Base-by-base conservation (phyloP, 1,284 basidiomycete species). In the Earliella scabrosa region DNA sequence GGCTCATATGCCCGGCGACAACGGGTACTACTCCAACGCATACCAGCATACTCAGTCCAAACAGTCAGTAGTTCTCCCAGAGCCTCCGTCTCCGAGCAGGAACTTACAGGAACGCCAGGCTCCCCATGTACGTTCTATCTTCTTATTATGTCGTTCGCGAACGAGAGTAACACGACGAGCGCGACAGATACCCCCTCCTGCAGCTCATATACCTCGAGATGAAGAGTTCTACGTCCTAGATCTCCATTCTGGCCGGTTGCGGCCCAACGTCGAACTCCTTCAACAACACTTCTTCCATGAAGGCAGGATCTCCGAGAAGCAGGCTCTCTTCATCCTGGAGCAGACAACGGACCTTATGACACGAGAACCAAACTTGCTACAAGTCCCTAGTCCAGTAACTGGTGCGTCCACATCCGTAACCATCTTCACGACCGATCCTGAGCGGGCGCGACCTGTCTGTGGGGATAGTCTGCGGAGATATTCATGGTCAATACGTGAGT, bases 401-500 rank as follows among this genome's bases (percentile, higher is more conserved):
- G 93, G 94, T 96, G 66, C 66, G 92, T n/a, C n/a, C n/a, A n/a
- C n/a, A n/a, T n/a, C n/a, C n/a, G n/a, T n/a, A n/a, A n/a, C 31
- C 6, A 40, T 14, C 11, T 36, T 14, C 9, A 48, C 44, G 43
- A 24, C 36, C 20, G 20, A 6, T 32, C 44, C 38, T 38, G 27
- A 34, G 31, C 55, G 56, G 43, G 50, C 44, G 47, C 54, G 34
- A 34, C 26, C 35, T 21, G 20, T 24, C 45, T 56, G 50, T 47
- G 47, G 35, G 43, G 52, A 34, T 63, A 95, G 95, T 98, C 60
- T 96, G 94, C 69, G 96, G 96, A 47, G 97, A 99, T 77, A 96
- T 98, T 51, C 97, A 99, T 72, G 97, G 97, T 9, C 97, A 99
- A 90, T 99, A 96, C 76, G 94, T 97, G 75, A 75, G 92, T 76